These are phyloP conservation scores for Medicago ruthenica DNA, from an alignment of 306 rosid species.

Conservation along the genomic window DNA sequence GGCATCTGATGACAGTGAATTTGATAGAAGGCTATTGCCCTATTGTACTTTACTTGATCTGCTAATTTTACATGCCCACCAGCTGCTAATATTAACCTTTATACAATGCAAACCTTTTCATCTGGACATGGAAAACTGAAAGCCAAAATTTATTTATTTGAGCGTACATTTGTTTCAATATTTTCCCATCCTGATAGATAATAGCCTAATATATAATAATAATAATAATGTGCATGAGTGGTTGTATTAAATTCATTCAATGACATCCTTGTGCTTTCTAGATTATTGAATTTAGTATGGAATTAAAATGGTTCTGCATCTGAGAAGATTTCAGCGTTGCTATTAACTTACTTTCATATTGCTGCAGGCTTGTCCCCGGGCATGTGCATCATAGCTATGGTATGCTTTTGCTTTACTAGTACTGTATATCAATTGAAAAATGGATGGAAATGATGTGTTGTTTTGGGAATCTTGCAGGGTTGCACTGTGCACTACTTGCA, in stretches of 20 bases:
- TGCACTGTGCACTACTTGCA: conserved; percentile 92
- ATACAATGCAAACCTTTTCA: background rate
- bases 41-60: conserved; percentile 28
- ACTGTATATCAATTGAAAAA: conserved; percentile 32
- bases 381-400: conserved; percentile 85
- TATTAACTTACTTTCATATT: conserved; percentile 37
- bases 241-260: conserved; percentile 29
- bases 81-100: background rate
- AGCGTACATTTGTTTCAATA: conserved; percentile 37
- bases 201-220: conserved; percentile 15
- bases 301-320: conserved; percentile 36
- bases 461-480: conserved; percentile 65
- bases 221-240: conserved; percentile 12
- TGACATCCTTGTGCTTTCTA: conserved; percentile 22
- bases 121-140: conserved; percentile 31
- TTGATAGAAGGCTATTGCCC: conserved; percentile 25
- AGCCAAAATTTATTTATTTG: conserved; percentile 26
- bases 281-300: conserved; percentile 29
- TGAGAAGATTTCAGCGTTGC: conserved; percentile 34
- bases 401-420: conserved; percentile 48
- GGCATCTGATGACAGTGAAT: conserved; percentile 3
- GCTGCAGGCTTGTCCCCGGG: conserved; percentile 85
- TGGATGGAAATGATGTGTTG: conserved; percentile 33
- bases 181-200: conserved; percentile 22
- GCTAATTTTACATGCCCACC: background rate